phyloP scores from a whole-genome alignment of 306 rosid genomes.

The Carpinus fangiana region DNA sequence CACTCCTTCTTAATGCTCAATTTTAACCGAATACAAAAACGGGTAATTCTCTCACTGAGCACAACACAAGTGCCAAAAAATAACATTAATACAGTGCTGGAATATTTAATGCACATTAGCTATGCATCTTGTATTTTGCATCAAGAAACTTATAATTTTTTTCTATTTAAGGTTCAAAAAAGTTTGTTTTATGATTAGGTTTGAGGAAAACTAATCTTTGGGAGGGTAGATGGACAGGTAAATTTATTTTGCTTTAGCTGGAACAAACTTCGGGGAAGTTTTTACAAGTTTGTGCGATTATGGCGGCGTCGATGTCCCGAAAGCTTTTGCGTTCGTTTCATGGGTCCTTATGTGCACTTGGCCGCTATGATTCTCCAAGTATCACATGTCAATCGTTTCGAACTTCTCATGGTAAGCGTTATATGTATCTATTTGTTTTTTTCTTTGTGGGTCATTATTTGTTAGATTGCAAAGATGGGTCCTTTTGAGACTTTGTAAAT shows the following conservation, averaged over 20 bases:
- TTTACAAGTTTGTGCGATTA: slow-evolving; percentile 25
- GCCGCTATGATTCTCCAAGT: slow-evolving; percentile 41
- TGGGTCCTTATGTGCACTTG: slow-evolving; percentile 45
- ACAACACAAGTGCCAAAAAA: background rate
- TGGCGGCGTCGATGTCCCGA: slow-evolving; percentile 63
- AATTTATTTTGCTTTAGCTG: background rate
- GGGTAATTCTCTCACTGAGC: background rate
- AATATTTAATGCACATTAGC: background rate
- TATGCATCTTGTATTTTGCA: background rate
- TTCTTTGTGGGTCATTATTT: background rate
- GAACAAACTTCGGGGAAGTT: slow-evolving; percentile 4
- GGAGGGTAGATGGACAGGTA: slow-evolving; percentile 20
- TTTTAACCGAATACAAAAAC: background rate
- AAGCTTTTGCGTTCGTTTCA: slow-evolving; percentile 58
- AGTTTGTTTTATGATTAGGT: background rate
- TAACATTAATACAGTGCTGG: background rate
- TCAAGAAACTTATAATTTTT: background rate
- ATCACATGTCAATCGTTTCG: slow-evolving; percentile 20
- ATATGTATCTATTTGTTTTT: background rate
- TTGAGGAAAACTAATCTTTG: slow-evolving; percentile 4
- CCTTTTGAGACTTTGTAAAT: background rate
- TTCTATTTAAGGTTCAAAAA: background rate
- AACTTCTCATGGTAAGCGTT: slow-evolving; percentile 44
- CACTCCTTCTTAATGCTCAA: background rate
- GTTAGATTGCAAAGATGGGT: background rate